Evolutionary conservation across 1,284 basidiomycete species (phyloP).

Genomic region (Apiotrichum laibachii): DNA sequence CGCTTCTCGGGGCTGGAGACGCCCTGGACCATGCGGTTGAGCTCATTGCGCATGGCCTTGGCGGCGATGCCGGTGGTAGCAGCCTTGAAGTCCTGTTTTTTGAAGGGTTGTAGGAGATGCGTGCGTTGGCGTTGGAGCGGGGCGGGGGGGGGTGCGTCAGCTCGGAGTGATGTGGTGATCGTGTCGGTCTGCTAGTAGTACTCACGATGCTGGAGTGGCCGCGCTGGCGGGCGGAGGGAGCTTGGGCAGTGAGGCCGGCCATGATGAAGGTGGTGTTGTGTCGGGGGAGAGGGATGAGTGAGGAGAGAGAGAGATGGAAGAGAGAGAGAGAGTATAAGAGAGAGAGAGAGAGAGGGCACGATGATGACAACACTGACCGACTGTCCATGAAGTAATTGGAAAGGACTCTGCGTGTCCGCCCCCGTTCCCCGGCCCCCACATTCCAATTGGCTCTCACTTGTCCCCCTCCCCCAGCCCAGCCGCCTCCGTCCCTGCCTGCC

Average conservation of each 20-base stretch:
- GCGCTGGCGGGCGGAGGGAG: slow-evolving; percentile 44
- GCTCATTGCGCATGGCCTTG: slow-evolving; percentile 98
- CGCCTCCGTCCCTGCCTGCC: no score
- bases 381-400: background rate
- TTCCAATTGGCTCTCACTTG: no score
- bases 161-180: background rate
- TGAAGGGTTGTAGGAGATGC: background rate
- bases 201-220: slow-evolving; percentile 53
- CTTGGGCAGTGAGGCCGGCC: slow-evolving; percentile 27
- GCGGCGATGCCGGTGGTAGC: slow-evolving; percentile 96
- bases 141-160: slow-evolving; percentile 11
- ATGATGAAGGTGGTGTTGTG: slow-evolving; percentile 13
- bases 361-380: background rate
- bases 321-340: background rate
- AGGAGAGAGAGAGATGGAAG: no score
- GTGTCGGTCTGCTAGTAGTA: no score
- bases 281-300: background rate
- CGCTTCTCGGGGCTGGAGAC: slow-evolving; percentile 74
- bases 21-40: slow-evolving; percentile 84
- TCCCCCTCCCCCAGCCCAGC: no score
- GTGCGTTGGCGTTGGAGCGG: background rate
- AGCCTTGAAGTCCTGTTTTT: slow-evolving; percentile 76
- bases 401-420: background rate
- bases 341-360: background rate
- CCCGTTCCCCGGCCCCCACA: no score